A percentile compares a stretch with the other conserved stretches of the same genome.
These are phyloP conservation scores for Colletotrichum noveboracense DNA, from an alignment of 2,329 filamentous ascomycete species.

Conservation along the genomic window DNA sequence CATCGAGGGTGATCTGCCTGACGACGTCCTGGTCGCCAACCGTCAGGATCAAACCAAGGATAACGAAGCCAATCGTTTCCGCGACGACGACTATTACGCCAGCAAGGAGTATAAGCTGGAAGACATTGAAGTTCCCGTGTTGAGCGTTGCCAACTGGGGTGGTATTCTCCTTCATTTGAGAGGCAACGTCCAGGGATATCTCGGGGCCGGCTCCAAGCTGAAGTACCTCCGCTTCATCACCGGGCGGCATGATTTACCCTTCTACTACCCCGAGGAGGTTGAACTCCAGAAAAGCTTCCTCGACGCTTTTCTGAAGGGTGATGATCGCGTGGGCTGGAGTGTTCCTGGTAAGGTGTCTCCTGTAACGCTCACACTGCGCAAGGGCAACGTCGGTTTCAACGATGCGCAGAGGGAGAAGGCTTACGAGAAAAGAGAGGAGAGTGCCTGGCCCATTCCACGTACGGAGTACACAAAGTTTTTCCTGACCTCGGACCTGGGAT, in stretches of 20 bases:
- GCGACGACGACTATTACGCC: constrained; percentile 68
- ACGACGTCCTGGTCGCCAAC: constrained; percentile 56
- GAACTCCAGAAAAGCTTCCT: constrained; percentile 72
- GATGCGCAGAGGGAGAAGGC: constrained; percentile 63
- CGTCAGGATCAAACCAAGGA: constrained; percentile 52
- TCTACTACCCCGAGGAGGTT: constrained; percentile 74
- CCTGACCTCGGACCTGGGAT: constrained; percentile 52
- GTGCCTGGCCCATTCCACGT: constrained; percentile 70
- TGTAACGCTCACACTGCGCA: constrained; percentile 66
- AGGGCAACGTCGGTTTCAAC: constrained; percentile 72
- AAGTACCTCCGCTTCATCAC: constrained; percentile 76
- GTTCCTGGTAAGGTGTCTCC: constrained; percentile 61
- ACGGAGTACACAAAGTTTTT: constrained; percentile 69
- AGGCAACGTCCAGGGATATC: constrained; percentile 71
- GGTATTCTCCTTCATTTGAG: constrained; percentile 72
- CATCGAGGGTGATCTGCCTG: constrained; percentile 62
- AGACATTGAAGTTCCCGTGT: constrained; percentile 71
- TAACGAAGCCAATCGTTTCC: constrained; percentile 57
- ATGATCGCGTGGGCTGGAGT: constrained; percentile 68
- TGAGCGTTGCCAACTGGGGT: constrained; percentile 74
- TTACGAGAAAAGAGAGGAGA: constrained; percentile 61
- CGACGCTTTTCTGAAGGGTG: constrained; percentile 72
- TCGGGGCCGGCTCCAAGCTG: constrained; percentile 65
- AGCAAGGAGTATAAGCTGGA: constrained; percentile 68
- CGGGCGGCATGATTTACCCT: constrained; percentile 73